Conservation (phyloP, 805 yeast species). For the Ogataea ganodermae region DNA sequence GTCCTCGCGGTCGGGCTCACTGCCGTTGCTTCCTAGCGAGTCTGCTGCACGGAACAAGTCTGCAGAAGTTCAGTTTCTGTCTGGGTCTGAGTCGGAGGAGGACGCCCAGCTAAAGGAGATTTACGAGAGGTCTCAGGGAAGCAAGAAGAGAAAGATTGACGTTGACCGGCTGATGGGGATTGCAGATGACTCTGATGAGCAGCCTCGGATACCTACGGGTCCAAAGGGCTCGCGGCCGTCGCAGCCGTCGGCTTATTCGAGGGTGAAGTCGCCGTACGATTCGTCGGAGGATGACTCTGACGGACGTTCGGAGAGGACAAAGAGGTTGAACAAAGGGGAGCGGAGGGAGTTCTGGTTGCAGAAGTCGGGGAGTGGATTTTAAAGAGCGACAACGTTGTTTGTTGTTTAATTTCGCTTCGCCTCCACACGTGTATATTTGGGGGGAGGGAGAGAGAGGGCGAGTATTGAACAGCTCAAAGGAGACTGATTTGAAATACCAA, state of each 20-base stretch:
- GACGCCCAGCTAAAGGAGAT: constrained; percentile 16
- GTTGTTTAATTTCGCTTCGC: neutral
- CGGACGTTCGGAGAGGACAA: constrained; percentile 1
- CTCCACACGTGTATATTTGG: no score
- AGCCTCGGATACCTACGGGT: constrained; percentile 1
- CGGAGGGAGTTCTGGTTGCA: constrained; percentile 42
- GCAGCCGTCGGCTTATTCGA: constrained; percentile 17
- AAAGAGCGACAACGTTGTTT: neutral
- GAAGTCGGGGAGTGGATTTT: constrained; percentile 33
- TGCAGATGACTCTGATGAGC: constrained; percentile 1
- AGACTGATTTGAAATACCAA: no score
- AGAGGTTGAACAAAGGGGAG: constrained; percentile 12
- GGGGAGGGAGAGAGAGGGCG: no score
- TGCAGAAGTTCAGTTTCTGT: constrained; percentile 41
- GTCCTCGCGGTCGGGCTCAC: constrained; percentile 13
- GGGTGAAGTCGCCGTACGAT: constrained; percentile 23
- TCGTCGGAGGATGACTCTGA: constrained; percentile 4
- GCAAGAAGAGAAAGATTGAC: constrained; percentile 5
- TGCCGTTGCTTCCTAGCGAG: constrained; percentile 39
- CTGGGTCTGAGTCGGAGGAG: constrained; percentile 31
- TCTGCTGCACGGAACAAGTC: constrained; percentile 37
- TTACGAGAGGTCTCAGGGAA: constrained; percentile 25
- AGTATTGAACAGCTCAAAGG: no score
- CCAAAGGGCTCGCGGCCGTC: neutral
- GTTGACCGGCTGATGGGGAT: constrained; percentile 31